Evolutionary conservation across 192 early-diverging fungal genomes (phyloP).

Genomic region (Linnemannia zychae): DNA sequence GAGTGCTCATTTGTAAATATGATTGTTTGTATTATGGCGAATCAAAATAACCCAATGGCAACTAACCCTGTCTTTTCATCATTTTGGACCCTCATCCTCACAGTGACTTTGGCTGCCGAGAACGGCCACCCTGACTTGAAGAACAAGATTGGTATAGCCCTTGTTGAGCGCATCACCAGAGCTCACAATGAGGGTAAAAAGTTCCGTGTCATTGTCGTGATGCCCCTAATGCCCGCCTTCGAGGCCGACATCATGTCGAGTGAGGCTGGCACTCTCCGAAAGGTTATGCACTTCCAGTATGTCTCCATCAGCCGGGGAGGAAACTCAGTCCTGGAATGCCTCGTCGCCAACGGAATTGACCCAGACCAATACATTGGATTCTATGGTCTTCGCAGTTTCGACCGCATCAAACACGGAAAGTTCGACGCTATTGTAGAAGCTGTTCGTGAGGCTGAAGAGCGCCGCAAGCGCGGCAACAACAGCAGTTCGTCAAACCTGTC

Average conservation of each 20-base stretch:
- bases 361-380: slow-evolving; percentile 81
- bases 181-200: slow-evolving; percentile 76
- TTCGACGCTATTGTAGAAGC: slow-evolving; percentile 55
- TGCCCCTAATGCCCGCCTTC: slow-evolving; percentile 92
- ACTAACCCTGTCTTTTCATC: neutral
- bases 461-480: neutral
- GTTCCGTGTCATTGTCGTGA: slow-evolving; percentile 86
- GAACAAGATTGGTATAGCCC: slow-evolving; percentile 85
- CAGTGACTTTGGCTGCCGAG: slow-evolving; percentile 65
- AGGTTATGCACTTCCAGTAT: slow-evolving; percentile 87
- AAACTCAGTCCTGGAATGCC: slow-evolving; percentile 74
- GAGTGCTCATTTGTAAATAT: slow-evolving; percentile 20
- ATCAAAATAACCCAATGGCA: neutral
- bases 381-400: slow-evolving; percentile 84
- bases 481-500: neutral
- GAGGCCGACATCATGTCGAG: slow-evolving; percentile 83
- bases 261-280: slow-evolving; percentile 80
- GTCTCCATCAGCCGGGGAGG: slow-evolving; percentile 84
- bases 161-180: slow-evolving; percentile 81
- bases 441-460: slow-evolving; percentile 38
- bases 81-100: neutral
- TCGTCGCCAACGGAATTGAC: slow-evolving; percentile 68
- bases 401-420: slow-evolving; percentile 71
- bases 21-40: neutral
- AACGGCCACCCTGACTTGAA: slow-evolving; percentile 70